Base-by-base conservation (phyloP, 2,329 filamentous ascomycete genomes). In the Helotiales sp. region DNA sequence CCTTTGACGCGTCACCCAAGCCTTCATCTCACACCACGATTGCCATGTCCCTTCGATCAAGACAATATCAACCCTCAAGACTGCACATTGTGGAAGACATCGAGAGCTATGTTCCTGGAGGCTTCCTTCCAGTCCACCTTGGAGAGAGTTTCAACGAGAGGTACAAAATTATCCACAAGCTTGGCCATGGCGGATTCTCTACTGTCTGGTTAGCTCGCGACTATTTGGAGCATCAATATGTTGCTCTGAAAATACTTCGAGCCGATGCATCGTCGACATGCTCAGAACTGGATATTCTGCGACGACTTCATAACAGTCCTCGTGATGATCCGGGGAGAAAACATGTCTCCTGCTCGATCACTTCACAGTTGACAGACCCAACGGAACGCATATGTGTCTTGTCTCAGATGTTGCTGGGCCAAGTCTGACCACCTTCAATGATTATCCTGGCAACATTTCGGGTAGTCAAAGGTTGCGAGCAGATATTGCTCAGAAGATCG, bases 121-220 rank as follows among this genome's bases (percentile, higher is more conserved):
- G 76, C 24, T 79, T 73, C 56, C 75, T 79, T 65, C 76, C 77
- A 2, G 70, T 77, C 10, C 63, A 63, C 4, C 66, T 81, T 1
- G 74, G 74, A 15, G 76, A 79, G 52, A 49, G 79, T 60, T 59
- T 74, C 13, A 50, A 73, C 58, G 72, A 69, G 13, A 71, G 74
- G 44, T 81, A 79, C 58, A 68, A 69, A 40, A 65, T 79, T 49
- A 59, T 77, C 33, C 72, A 76, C 57, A 80, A 80, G 64, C 64
- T 80, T 33, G 77, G 77, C n/a, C 74, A 70, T 34, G 77, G 78
- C 27, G 71, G 72, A 1, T 77, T 67, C 60, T 74, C 76, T 5
- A 80, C 75, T 4, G 73, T 79, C 36, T 80, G 76, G 78, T 72
- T 79, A 17, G 75, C 73, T 19, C 64, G 63, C 1, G 71, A 75